phyloP scores from a whole-genome alignment of 2,329 filamentous ascomycete genomes.

The Sphaceloma murrayae region DNA sequence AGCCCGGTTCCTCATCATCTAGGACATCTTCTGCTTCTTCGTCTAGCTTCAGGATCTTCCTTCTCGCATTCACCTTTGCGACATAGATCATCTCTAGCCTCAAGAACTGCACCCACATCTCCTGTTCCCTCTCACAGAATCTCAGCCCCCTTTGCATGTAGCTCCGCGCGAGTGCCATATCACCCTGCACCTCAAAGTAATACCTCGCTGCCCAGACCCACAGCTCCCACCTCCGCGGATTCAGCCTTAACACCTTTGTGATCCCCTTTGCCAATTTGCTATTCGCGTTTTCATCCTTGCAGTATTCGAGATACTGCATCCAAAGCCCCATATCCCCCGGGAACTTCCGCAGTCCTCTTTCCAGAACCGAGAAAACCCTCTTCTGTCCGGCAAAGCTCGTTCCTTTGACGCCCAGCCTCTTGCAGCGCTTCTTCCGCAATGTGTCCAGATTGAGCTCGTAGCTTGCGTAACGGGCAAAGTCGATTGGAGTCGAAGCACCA shows the following conservation, averaged over 20 bases:
- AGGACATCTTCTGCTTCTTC: slow-evolving; percentile 35
- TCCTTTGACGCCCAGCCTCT: slow-evolving; percentile 66
- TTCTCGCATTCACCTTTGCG: slow-evolving; percentile 65
- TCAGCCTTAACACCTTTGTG: slow-evolving; percentile 66
- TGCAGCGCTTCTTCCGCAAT: slow-evolving; percentile 72
- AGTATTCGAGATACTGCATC: slow-evolving; percentile 82
- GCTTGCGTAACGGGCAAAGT: slow-evolving; percentile 76
- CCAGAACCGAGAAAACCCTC: slow-evolving; percentile 80
- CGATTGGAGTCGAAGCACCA: slow-evolving; percentile 56
- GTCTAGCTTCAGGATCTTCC: slow-evolving; percentile 56
- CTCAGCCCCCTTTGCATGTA: slow-evolving; percentile 84
- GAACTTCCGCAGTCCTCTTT: slow-evolving; percentile 75
- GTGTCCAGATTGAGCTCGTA: slow-evolving; percentile 60
- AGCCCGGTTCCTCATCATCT: slow-evolving; percentile 35
- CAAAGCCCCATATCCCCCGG: slow-evolving; percentile 72
- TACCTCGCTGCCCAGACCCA: slow-evolving; percentile 79
- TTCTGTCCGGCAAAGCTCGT: slow-evolving; percentile 60
- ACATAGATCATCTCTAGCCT: slow-evolving; percentile 90
- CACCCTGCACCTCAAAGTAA: slow-evolving; percentile 66
- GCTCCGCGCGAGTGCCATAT: slow-evolving; percentile 75
- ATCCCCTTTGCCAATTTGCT: slow-evolving; percentile 53
- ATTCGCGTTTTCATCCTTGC: slow-evolving; percentile 54
- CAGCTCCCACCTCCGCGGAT: slow-evolving; percentile 70
- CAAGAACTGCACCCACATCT: slow-evolving; percentile 82
- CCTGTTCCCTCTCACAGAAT: slow-evolving; percentile 68